Evolutionary conservation across 2,329 filamentous ascomycete genomes (phyloP), one percentile per base, ranked within the genome.

Genomic region (Xylariales sp.): DNA sequence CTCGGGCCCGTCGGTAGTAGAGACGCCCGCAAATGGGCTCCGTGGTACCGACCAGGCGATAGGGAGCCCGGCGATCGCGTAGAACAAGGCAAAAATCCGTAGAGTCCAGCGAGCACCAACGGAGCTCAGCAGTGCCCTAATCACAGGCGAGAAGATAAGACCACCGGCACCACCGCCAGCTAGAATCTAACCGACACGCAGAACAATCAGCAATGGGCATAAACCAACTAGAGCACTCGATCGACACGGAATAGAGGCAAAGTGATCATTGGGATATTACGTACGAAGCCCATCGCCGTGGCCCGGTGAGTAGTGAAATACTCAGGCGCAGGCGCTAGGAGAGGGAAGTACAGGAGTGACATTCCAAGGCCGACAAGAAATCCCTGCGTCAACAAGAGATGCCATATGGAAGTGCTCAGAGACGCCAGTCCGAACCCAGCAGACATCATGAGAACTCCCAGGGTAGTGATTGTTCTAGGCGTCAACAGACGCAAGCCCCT

Each of bases 271-370:
- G 16, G 65, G 62, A 61, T 43, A 14, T 28, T 6, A 76, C 77
- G 71, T 68, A 80, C 78, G 57, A 84, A 78, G 0, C 82, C 82
- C 77, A 84, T 81, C 2, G 83, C 82, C 5, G 79, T 80, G 1
- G 83, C 83, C 6, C 82, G 80, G 66, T 83, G 81, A n/a, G 76
- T 78, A 41, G 77, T 80, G 68, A 85, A 86, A 69, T 84, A 86
- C 71, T 85, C 83, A 0, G 84, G 83, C 9, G 83, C 81, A 3
- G 83, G 81, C 14, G 79, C 80, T 3, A 84, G 73, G 34, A 85
- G 77, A 8, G 81, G 80, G 60, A 82, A 83, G 62, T 82, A 81
- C 28, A 83, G 65, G 45, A 84, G 74, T 10, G 81, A 83, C 71
- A 79, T 80, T n/a, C 82, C 82, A 18, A 82, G 54, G 7, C 83